Conservation (phyloP, 2,329 filamentous ascomycete species). For the Paracoccidioides brasiliensis region DNA sequence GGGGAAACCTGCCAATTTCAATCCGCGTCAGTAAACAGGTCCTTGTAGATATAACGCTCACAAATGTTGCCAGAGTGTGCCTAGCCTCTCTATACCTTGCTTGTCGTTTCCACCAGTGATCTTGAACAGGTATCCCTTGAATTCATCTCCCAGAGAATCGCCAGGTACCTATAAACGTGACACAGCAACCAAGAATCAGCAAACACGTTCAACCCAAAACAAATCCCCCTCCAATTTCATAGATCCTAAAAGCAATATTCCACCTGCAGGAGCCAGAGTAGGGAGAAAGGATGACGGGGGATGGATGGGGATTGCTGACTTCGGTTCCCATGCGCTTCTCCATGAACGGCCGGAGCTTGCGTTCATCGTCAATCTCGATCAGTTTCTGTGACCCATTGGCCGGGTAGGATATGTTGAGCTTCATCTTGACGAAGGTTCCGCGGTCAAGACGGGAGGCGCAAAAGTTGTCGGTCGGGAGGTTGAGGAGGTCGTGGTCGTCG, state of each 20-base stretch:
- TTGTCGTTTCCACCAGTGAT: constrained; percentile 99
- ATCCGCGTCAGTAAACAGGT: constrained; percentile 16
- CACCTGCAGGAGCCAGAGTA: not conserved
- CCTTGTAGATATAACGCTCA: not conserved
- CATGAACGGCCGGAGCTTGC: constrained; percentile 97
- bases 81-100: constrained; percentile 50
- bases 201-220: not conserved
- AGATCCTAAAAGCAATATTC: not conserved
- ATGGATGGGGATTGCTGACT: constrained; percentile 25
- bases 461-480: constrained; percentile 29
- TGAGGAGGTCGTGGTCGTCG: constrained; percentile 11
- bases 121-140: constrained; percentile 99
- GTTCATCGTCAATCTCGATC: constrained; percentile 98
- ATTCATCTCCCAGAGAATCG: constrained; percentile 95
- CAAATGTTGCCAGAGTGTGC: not conserved
- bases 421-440: constrained; percentile 49
- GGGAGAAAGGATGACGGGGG: not conserved
- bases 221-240: not conserved
- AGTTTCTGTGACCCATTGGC: constrained; percentile 99
- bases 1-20: constrained; percentile 55
- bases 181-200: constrained; percentile 2
- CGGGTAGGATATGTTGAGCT: constrained; percentile 76
- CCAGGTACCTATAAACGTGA: constrained; percentile 56
- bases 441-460: constrained; percentile 36
- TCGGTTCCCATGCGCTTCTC: constrained; percentile 72